phyloP scores from a whole-genome alignment of 768 basidiomycete genomes.

The Trametes cinnabarina region DNA sequence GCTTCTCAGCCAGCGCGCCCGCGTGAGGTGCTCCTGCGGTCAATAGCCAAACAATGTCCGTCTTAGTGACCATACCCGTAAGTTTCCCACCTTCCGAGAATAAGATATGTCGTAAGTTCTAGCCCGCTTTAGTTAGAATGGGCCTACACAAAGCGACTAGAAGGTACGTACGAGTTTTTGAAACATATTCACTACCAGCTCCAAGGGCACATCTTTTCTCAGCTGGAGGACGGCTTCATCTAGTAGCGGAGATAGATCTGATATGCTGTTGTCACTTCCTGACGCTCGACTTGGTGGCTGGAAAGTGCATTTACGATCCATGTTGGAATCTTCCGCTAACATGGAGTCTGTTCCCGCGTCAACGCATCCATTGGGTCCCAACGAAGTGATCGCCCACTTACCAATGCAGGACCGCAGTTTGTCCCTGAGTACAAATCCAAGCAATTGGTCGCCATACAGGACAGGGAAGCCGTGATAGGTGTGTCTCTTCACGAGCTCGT shows the following conservation, averaged over 20 bases:
- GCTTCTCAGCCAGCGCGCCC: conserved; percentile 29
- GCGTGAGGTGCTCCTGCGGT: conserved; percentile 59
- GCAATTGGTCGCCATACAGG: conserved; percentile 45
- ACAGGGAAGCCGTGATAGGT: conserved; percentile 68
- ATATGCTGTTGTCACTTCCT: conserved; percentile 7
- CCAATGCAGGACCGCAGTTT: conserved; percentile 43
- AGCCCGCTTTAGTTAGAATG: neutral
- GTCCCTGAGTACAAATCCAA: conserved; percentile 63
- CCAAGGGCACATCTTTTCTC: conserved; percentile 66
- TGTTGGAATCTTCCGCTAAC: conserved; percentile 20
- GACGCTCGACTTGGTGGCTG: conserved; percentile 2
- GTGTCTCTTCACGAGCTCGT: conserved; percentile 41
- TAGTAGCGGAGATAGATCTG: conserved; percentile 35
- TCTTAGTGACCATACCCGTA: conserved; percentile 66
- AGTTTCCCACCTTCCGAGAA: conserved; percentile 61
- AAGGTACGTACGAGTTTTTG: conserved; percentile 55
- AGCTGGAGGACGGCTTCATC: conserved; percentile 57
- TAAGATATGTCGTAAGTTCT: conserved; percentile 69
- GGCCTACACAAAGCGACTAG: conserved; percentile 7
- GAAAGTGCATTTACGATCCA: conserved; percentile 25
- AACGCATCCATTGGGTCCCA: neutral
- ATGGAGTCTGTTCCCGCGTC: conserved; percentile 21
- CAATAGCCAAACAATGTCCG: conserved; percentile 59
- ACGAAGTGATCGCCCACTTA: conserved; percentile 15
- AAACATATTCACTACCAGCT: conserved; percentile 71